phyloP scores from a whole-genome alignment of 192 early-diverging fungal genomes.

The Coemansia erecta region DNA sequence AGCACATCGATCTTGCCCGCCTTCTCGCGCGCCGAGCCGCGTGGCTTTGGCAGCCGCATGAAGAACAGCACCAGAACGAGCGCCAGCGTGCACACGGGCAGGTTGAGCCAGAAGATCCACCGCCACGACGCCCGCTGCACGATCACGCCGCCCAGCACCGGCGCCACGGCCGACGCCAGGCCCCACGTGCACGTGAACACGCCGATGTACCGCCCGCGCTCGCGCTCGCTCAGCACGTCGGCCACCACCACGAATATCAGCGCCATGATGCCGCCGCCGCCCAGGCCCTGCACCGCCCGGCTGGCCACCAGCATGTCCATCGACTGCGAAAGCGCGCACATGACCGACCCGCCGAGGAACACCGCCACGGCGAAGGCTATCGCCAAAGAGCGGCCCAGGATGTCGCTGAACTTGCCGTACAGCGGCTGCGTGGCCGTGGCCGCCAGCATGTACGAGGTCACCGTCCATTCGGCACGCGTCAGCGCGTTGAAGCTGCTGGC shows the following conservation, averaged over 20 bases:
- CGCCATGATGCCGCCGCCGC: constrained; percentile 74
- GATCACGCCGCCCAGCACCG: constrained; percentile 83
- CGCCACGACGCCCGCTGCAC: constrained; percentile 67
- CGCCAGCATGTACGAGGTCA: constrained; percentile 69
- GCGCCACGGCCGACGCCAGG: constrained; percentile 74
- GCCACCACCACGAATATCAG: constrained; percentile 80
- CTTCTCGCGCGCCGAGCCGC: constrained; percentile 59
- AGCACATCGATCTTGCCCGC: constrained; percentile 59
- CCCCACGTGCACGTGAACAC: constrained; percentile 78
- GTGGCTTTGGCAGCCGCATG: constrained; percentile 59
- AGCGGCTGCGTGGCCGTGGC: constrained; percentile 63
- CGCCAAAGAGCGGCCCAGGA: constrained; percentile 83
- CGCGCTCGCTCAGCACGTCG: constrained; percentile 79
- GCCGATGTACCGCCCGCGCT: constrained; percentile 88
- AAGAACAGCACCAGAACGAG: constrained; percentile 56
- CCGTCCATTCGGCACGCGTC: constrained; percentile 78
- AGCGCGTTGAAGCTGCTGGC: constrained; percentile 71
- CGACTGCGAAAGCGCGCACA: constrained; percentile 75
- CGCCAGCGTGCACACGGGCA: constrained; percentile 75
- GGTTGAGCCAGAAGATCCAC: constrained; percentile 78
- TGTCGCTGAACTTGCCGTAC: constrained; percentile 85
- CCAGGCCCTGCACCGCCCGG: constrained; percentile 79
- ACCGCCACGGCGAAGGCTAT: constrained; percentile 71
- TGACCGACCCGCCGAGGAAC: constrained; percentile 76
- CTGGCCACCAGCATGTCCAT: constrained; percentile 71